phyloP scores from a whole-genome alignment of 106 monocot species.

The Allium cepa region DNA sequence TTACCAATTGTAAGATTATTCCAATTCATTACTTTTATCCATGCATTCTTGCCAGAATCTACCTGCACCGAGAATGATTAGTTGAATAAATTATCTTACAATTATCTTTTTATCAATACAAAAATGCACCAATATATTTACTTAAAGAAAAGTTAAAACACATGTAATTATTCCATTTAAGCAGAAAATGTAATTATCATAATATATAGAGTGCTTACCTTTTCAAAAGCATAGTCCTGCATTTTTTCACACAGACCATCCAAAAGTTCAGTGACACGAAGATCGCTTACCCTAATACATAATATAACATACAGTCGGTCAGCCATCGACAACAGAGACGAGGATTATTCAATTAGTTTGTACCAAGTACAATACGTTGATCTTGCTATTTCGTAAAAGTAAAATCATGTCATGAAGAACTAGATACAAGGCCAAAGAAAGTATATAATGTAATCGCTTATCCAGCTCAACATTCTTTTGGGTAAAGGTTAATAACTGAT shows the following conservation, averaged over 20 bases:
- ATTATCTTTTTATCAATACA: no score
- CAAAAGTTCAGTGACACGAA: slow-evolving; percentile 77
- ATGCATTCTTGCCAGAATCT: slow-evolving; percentile 16
- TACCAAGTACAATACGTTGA: no score
- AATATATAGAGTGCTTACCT: slow-evolving; percentile 24
- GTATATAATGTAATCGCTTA: no score
- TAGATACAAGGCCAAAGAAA: no score
- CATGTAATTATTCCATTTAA: not conserved
- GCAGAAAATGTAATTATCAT: not conserved
- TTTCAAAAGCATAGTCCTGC: slow-evolving; percentile 74
- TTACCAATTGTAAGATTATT: slow-evolving; percentile 18
- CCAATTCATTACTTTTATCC: slow-evolving; percentile 23
- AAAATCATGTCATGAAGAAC: no score
- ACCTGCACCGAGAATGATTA: slow-evolving; percentile 8
- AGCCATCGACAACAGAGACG: not conserved
- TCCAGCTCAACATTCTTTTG: no score
- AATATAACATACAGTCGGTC: not conserved
- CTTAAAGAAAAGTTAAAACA: no score
- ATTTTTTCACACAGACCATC: slow-evolving; percentile 94
- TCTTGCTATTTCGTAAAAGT: no score
- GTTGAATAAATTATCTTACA: not conserved
- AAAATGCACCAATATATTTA: not conserved
- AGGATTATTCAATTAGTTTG: no score
- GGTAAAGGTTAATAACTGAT: no score
- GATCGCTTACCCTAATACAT: slow-evolving; percentile 59